Evolutionary conservation across 768 basidiomycete species (phyloP).

Genomic region (Naganishia antarctica): DNA sequence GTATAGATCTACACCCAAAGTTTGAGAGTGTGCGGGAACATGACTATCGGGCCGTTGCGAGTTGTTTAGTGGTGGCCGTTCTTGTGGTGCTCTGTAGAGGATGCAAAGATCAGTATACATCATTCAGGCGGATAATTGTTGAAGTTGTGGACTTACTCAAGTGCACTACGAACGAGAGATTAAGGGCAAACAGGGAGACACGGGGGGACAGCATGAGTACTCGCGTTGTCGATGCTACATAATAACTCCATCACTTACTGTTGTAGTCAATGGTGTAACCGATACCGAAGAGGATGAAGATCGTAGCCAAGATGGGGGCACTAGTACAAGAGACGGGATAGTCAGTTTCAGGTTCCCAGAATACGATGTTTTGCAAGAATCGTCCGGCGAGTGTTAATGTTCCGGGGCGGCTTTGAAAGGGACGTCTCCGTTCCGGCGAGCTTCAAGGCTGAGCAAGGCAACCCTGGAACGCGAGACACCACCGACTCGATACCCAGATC

Average conservation of each 20-base stretch:
- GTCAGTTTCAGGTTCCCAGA: not conserved
- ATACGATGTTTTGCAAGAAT: too few species aligned
- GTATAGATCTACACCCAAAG: too few species aligned
- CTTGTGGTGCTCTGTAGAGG: slow-evolving; percentile 47
- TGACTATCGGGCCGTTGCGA: not conserved
- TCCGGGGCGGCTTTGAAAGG: too few species aligned
- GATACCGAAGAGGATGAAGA: slow-evolving; percentile 46
- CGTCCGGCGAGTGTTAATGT: too few species aligned
- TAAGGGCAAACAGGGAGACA: not conserved
- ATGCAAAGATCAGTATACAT: slow-evolving; percentile 21
- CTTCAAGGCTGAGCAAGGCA: too few species aligned
- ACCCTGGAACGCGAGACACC: too few species aligned
- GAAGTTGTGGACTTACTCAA: slow-evolving; percentile 28
- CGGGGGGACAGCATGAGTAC: too few species aligned
- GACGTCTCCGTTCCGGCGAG: too few species aligned
- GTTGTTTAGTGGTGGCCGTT: slow-evolving; percentile 49
- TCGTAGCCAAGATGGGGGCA: slow-evolving; percentile 43
- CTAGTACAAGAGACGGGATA: slow-evolving; percentile 21
- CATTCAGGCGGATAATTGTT: not conserved
- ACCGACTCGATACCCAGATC: too few species aligned
- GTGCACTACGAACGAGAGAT: slow-evolving; percentile 24
- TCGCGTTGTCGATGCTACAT: too few species aligned
- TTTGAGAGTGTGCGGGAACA: too few species aligned
- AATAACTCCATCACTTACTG: slow-evolving; percentile 43
- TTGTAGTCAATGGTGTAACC: slow-evolving; percentile 50